Percentiles rank a stretch among this genome's conserved stretches.
Conservation (phyloP, 805 yeast species). For the Ogataea neopini region DNA sequence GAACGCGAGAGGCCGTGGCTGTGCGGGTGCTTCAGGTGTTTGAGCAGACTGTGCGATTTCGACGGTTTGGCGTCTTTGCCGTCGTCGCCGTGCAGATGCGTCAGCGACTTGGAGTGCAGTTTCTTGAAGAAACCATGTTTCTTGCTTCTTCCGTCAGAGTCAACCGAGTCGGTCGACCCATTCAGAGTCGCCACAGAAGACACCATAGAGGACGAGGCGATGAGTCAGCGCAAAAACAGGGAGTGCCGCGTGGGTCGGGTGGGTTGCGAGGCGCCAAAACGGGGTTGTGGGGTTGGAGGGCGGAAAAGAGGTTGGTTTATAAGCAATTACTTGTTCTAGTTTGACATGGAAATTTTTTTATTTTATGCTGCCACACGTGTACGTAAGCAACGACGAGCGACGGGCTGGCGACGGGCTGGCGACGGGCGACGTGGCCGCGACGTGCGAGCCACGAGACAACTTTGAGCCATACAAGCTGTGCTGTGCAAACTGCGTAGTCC, state of each 20-base stretch:
- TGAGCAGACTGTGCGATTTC: constrained; percentile 15
- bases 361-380: neutral
- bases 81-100: constrained; percentile 11
- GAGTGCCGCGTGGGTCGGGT: too few species aligned
- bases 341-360: too few species aligned
- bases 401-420: too few species aligned
- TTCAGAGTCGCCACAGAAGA: constrained; percentile 6
- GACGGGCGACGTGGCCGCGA: too few species aligned
- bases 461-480: too few species aligned
- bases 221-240: too few species aligned
- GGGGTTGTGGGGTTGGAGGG: too few species aligned
- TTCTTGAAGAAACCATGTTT: constrained; percentile 18
- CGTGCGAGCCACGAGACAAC: too few species aligned
- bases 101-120: constrained; percentile 16
- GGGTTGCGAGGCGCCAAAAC: too few species aligned
- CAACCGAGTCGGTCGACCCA: constrained; percentile 10
- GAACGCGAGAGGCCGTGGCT: constrained; percentile 1
- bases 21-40: constrained; percentile 15
- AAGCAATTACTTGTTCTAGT: too few species aligned
- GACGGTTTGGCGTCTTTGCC: neutral
- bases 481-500: too few species aligned
- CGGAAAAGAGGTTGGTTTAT: too few species aligned
- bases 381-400: neutral
- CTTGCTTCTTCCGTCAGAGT: constrained; percentile 7
- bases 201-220: constrained; percentile 11